phyloP scores from a whole-genome alignment of 495 filamentous ascomycete species.

The Penicillium diatomitis region DNA sequence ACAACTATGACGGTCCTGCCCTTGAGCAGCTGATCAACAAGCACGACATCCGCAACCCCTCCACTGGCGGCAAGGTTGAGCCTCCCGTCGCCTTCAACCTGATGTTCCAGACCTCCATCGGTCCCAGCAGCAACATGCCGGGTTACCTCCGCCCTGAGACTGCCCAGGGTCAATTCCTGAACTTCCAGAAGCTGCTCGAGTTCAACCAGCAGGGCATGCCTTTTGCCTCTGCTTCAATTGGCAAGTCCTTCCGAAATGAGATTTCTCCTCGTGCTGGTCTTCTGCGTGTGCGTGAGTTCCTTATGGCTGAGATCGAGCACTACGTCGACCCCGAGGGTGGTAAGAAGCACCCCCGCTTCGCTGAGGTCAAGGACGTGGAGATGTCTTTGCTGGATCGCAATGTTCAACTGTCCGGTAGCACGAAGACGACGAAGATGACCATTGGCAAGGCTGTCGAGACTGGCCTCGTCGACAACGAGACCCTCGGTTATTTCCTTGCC shows the following conservation, averaged over 20 bases:
- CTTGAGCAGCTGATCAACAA: constrained; percentile 54
- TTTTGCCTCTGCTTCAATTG: constrained; percentile 66
- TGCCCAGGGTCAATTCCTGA: constrained; percentile 59
- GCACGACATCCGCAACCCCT: constrained; percentile 57
- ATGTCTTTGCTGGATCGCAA: constrained; percentile 61
- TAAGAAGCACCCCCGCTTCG: constrained; percentile 60
- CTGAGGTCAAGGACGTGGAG: constrained; percentile 52
- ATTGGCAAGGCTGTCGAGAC: constrained; percentile 64
- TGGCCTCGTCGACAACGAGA: constrained; percentile 71
- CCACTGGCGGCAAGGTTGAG: constrained; percentile 48
- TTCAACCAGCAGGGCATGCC: constrained; percentile 65
- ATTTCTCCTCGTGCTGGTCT: constrained; percentile 61
- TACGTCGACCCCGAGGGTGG: constrained; percentile 63
- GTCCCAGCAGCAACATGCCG: constrained; percentile 53
- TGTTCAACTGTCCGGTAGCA: constrained; percentile 61
- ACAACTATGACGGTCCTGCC: constrained; percentile 59
- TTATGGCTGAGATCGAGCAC: constrained; percentile 71
- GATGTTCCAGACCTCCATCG: constrained; percentile 67
- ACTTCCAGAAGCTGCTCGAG: constrained; percentile 60
- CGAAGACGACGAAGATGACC: constrained; percentile 46
- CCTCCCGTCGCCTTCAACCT: constrained; percentile 63
- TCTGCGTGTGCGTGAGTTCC: constrained; percentile 60
- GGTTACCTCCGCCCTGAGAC: constrained; percentile 60
- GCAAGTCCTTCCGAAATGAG: constrained; percentile 69
- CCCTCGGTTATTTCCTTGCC: constrained; percentile 78